Conservation (phyloP, 257 asterid genomes). For the Perilla frutescens region DNA sequence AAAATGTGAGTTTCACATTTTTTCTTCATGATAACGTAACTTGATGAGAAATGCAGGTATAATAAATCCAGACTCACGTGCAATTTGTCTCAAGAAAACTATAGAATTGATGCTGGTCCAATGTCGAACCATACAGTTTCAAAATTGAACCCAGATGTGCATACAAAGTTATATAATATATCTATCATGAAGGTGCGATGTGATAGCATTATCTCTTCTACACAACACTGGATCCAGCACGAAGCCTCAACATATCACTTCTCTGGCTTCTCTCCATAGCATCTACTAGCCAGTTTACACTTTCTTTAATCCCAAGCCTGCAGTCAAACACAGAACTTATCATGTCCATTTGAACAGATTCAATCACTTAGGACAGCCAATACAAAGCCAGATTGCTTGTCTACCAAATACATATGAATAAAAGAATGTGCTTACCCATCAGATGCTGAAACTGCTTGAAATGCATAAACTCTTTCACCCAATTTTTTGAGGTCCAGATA, state of each 20-base stretch:
- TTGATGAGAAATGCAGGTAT: slow-evolving; percentile 5
- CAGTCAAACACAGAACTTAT: slow-evolving; percentile 28
- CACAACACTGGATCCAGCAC: slow-evolving; percentile 59
- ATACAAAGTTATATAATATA: slow-evolving; percentile 3
- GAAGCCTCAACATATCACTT: slow-evolving; percentile 71
- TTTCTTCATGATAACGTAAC: not conserved
- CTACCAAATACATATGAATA: not conserved
- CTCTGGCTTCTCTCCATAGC: slow-evolving; percentile 91
- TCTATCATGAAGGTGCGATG: not conserved
- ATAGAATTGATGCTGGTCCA: slow-evolving; percentile 17
- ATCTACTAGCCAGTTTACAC: slow-evolving; percentile 89
- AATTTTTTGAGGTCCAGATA: slow-evolving; percentile 82
- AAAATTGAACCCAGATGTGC: slow-evolving; percentile 36
- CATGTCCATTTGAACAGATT: slow-evolving; percentile 2
- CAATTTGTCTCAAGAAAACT: not conserved
- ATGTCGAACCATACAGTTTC: slow-evolving; percentile 19
- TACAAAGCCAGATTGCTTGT: not conserved
- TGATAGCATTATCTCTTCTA: slow-evolving; percentile 30
- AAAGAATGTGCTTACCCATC: slow-evolving; percentile 60
- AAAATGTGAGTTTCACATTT: not conserved
- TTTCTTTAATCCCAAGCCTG: slow-evolving; percentile 87
- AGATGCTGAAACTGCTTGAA: slow-evolving; percentile 73
- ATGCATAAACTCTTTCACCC: slow-evolving; percentile 77
- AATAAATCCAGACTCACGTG: not conserved
- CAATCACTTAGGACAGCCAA: not conserved